These are phyloP conservation scores for Suhomyces terraborum DNA, from an alignment of 1,139 yeast genomes.

Conservation along the genomic window DNA sequence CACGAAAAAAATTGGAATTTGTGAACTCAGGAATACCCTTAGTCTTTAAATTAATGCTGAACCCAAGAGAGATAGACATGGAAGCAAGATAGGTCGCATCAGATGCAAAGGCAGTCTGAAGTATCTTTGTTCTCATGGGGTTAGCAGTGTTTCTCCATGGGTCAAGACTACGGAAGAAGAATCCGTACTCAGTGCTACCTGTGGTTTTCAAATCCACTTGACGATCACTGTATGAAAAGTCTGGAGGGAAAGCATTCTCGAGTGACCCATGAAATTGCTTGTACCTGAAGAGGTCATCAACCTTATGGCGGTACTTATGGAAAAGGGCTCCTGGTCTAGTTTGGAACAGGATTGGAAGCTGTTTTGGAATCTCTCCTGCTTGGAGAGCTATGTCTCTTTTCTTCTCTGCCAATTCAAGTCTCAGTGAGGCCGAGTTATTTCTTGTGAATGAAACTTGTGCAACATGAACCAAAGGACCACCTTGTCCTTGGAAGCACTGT, in stretches of 20 bases:
- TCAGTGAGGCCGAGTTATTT: slow-evolving; percentile 27
- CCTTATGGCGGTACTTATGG: slow-evolving; percentile 32
- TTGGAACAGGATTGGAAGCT: slow-evolving; percentile 36
- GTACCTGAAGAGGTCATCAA: slow-evolving; percentile 30
- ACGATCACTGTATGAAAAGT: slow-evolving; percentile 20
- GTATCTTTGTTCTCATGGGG: slow-evolving; percentile 23
- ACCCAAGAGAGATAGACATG: slow-evolving; percentile 30
- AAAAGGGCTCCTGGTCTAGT: slow-evolving; percentile 34
- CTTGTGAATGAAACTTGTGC: slow-evolving; percentile 39
- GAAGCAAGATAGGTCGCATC: slow-evolving; percentile 31
- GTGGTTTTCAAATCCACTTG: slow-evolving; percentile 24
- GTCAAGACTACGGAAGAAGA: slow-evolving; percentile 38
- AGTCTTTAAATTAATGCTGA: slow-evolving; percentile 21
- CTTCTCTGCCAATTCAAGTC: slow-evolving; percentile 14
- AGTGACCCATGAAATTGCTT: slow-evolving; percentile 38
- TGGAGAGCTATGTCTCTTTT: slow-evolving; percentile 18
- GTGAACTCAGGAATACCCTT: slow-evolving; percentile 1
- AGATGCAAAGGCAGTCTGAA: slow-evolving; percentile 25
- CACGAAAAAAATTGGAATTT: slow-evolving; percentile 33
- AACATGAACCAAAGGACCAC: slow-evolving; percentile 34
- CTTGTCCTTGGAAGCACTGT: slow-evolving; percentile 35
- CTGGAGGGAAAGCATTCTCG: slow-evolving; percentile 35
- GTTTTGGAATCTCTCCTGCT: slow-evolving; percentile 8
- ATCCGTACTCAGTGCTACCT: slow-evolving; percentile 36
- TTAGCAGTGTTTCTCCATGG: slow-evolving; percentile 29